These are phyloP conservation scores for Aspergillus hortae DNA, from an alignment of 2,329 filamentous ascomycete species.

Conservation along the genomic window DNA sequence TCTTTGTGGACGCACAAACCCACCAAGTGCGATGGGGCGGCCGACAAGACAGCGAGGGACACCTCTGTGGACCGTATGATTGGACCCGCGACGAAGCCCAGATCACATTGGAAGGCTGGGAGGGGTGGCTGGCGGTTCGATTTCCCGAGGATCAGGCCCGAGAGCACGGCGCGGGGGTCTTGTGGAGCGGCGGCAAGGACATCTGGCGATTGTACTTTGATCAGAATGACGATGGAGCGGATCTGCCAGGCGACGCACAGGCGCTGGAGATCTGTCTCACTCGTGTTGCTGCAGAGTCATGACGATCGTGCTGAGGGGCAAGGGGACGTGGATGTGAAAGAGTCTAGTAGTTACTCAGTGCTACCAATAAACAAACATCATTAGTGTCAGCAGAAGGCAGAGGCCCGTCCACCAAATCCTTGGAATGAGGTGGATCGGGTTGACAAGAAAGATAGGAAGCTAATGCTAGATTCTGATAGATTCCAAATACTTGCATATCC, in stretches of 20 bases:
- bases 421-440: too few species aligned
- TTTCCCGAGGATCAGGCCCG: constrained; percentile 14
- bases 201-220: constrained; percentile 25
- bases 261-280: constrained; percentile 21
- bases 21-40: constrained; percentile 24
- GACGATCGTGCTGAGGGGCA: background rate
- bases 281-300: constrained; percentile 16
- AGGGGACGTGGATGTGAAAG: background rate
- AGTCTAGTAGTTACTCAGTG: too few species aligned
- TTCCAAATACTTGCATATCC: too few species aligned
- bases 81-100: constrained; percentile 19
- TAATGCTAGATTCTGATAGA: too few species aligned
- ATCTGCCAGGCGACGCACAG: constrained; percentile 16
- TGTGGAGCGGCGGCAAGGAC: constrained; percentile 10
- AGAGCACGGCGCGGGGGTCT: too few species aligned
- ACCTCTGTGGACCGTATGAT: constrained; percentile 21
- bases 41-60: constrained; percentile 19
- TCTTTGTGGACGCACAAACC: constrained; percentile 21
- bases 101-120: constrained; percentile 20
- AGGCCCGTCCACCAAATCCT: too few species aligned
- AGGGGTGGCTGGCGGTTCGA: constrained; percentile 22
- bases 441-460: too few species aligned
- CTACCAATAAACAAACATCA: too few species aligned
- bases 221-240: constrained; percentile 21
- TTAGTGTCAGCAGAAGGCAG: too few species aligned